Evolutionary conservation across 495 filamentous ascomycete genomes (phyloP).

Genomic region (Pseudomonodictys pantanalensis): DNA sequence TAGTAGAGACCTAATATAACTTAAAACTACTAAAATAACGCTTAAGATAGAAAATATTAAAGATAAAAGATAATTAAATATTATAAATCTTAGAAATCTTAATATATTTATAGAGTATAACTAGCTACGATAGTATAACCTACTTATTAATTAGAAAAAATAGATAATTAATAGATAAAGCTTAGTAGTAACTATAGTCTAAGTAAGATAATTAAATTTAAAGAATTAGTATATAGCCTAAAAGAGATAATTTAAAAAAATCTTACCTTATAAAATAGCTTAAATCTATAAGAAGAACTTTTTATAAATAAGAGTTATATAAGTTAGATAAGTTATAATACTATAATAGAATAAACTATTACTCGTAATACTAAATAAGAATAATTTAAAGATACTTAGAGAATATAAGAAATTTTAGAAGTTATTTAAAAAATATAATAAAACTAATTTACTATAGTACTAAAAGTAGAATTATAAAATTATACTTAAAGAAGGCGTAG

Average conservation of each 20-base stretch:
- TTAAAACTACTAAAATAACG: background rate
- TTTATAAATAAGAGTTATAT: background rate
- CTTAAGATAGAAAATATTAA: background rate
- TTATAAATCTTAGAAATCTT: background rate
- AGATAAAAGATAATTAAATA: background rate
- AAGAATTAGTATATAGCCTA: background rate
- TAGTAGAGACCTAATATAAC: background rate
- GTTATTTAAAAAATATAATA: background rate
- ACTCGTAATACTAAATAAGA: too few relatives aligned
- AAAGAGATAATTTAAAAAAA: background rate
- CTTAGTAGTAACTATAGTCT: background rate
- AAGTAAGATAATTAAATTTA: background rate
- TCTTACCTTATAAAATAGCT: background rate
- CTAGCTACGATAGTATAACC: background rate
- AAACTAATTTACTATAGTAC: background rate
- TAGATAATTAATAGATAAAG: background rate
- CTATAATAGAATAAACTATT: background rate
- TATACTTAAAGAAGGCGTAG: background rate
- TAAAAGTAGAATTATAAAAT: background rate
- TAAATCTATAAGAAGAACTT: background rate
- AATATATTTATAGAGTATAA: background rate
- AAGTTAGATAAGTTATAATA: background rate
- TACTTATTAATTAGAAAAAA: background rate
- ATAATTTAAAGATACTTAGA: background rate
- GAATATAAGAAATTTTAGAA: background rate